Conservation (phyloP, 2,329 filamentous ascomycete species). For the Neocatenulostroma microsporum region DNA sequence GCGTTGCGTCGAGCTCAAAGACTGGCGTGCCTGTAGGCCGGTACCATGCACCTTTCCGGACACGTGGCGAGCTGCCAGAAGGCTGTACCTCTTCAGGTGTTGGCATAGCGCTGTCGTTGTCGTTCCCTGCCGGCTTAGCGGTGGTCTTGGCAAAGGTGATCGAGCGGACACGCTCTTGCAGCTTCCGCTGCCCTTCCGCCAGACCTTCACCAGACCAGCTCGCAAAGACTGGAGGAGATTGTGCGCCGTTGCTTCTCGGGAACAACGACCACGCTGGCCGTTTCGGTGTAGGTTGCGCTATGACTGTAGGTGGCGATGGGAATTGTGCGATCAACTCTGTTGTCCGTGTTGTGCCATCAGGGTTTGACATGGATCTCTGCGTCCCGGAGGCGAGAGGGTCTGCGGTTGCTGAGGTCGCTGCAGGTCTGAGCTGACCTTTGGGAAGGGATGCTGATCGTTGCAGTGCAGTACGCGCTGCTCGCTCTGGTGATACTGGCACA, state of each 20-base stretch:
- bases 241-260: constrained; percentile 12
- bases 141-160: background rate
- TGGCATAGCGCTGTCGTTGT: background rate
- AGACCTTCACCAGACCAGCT: background rate
- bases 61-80: too few species aligned
- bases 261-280: constrained; percentile 4
- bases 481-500: constrained; percentile 16
- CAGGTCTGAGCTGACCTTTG: background rate
- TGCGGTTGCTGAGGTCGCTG: background rate
- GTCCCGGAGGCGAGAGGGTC: too few species aligned
- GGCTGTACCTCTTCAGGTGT: background rate
- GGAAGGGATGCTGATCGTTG: constrained; percentile 2
- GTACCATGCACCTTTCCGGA: too few species aligned
- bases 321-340: constrained; percentile 19
- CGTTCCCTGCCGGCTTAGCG: background rate
- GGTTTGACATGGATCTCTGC: background rate
- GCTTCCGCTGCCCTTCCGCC: background rate
- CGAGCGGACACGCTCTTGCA: background rate
- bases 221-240: background rate
- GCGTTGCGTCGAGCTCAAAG: too few species aligned
- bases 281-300: background rate
- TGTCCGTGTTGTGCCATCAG: constrained; percentile 15
- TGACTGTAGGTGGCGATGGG: constrained; percentile 13
- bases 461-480: constrained; percentile 8
- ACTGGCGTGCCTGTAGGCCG: too few species aligned